These are phyloP conservation scores for Diutina ranongensis DNA, from an alignment of 1,139 yeast species.

Conservation along the genomic window DNA sequence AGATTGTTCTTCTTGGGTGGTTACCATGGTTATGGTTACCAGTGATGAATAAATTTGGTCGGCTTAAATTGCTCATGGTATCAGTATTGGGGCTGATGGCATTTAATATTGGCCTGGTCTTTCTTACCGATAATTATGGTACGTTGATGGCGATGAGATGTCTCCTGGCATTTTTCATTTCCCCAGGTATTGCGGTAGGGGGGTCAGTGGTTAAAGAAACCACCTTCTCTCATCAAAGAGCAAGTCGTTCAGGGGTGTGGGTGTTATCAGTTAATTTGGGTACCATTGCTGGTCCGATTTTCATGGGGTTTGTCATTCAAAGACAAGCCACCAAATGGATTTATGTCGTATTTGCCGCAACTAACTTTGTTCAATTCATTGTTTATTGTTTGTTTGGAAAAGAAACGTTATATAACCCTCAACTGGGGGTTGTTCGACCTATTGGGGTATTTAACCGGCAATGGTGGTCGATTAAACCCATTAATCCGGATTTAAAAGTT, in stretches of 20 bases:
- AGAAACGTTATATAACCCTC: neutral
- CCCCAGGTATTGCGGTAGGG: neutral
- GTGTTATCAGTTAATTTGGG: slow-evolving; percentile 3
- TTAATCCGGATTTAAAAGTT: neutral
- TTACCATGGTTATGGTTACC: slow-evolving; percentile 5
- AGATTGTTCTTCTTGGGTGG: slow-evolving; percentile 2
- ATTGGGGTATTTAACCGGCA: neutral
- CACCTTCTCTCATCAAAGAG: slow-evolving; percentile 3
- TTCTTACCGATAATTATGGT: neutral
- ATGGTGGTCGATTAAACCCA: neutral
- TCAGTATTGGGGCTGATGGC: slow-evolving; percentile 5
- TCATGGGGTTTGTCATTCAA: slow-evolving; percentile 5
- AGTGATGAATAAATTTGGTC: neutral
- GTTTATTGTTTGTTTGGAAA: neutral
- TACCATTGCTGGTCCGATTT: slow-evolving; percentile 5
- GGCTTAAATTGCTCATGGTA: slow-evolving; percentile 1
- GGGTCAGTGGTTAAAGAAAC: slow-evolving; percentile 5
- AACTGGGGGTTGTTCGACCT: neutral
- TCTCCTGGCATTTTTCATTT: neutral
- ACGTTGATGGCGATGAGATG: neutral
- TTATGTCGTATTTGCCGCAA: slow-evolving; percentile 2
- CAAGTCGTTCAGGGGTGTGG: slow-evolving; percentile 3
- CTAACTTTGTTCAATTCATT: neutral
- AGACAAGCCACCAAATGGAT: slow-evolving; percentile 1
- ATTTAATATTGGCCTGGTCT: slow-evolving; percentile 1